Conservation (phyloP, 129 eudicot species). For the Sambucus nigra region DNA sequence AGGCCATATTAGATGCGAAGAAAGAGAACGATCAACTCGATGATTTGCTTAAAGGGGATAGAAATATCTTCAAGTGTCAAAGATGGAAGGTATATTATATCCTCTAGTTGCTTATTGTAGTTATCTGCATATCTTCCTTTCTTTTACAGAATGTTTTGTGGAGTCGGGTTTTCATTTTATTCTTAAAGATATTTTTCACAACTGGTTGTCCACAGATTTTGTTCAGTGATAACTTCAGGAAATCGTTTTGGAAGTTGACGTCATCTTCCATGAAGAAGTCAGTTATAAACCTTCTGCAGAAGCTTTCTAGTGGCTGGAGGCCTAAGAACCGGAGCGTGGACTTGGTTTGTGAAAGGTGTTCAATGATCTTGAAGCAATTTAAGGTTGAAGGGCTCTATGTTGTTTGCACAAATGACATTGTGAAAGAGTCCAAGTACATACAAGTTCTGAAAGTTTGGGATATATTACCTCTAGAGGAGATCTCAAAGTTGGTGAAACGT, state of each 20-base stretch:
- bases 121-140: not conserved
- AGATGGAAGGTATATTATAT: constrained; percentile 70
- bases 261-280: constrained; percentile 31
- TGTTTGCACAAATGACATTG: constrained; percentile 53
- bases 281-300: constrained; percentile 39
- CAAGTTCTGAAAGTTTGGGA: constrained; percentile 84
- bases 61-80: constrained; percentile 43
- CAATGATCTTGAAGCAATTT: constrained; percentile 42
- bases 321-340: constrained; percentile 54
- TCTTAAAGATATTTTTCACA: not conserved
- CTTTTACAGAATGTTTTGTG: not conserved
- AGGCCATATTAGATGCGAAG: constrained; percentile 37
- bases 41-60: constrained; percentile 55
- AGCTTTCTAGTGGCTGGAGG: constrained; percentile 70
- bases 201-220: constrained; percentile 34
- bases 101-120: not conserved
- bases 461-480: constrained; percentile 47
- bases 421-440: constrained; percentile 30
- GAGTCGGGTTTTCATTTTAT: not conserved
- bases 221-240: constrained; percentile 66
- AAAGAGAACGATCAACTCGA: constrained; percentile 69
- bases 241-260: constrained; percentile 39
- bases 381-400: constrained; percentile 59
- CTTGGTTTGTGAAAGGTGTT: constrained; percentile 35
- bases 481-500: constrained; percentile 45